Conservation (phyloP, 768 basidiomycete species). For the Tylopilus subfusipes region DNA sequence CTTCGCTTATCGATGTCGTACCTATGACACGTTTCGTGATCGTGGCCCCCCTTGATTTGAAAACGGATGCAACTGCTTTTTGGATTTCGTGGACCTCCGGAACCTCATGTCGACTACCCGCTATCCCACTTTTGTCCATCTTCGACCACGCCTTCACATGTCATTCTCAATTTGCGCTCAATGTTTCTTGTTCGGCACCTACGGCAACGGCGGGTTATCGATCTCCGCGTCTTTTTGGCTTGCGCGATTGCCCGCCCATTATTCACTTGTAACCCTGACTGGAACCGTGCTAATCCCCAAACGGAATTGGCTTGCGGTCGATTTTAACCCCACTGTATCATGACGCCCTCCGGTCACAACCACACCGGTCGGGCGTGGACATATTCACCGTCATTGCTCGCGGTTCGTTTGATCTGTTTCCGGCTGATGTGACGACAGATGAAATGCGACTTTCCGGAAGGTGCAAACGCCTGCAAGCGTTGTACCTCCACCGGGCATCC, state of each 20-base stretch:
- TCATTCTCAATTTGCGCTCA: background rate
- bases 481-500: constrained; percentile 70
- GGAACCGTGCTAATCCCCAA: constrained; percentile 7
- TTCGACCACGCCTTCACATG: constrained; percentile 1
- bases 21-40: constrained; percentile 9
- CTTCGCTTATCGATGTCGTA: constrained; percentile 22
- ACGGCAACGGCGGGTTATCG: constrained; percentile 5
- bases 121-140: constrained; percentile 5
- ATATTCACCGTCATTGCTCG: constrained; percentile 1
- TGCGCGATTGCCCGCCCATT: background rate
- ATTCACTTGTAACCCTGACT: constrained; percentile 4
- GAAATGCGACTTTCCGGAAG: constrained; percentile 79
- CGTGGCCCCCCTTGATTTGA: constrained; percentile 9
- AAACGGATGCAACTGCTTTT: constrained; percentile 22
- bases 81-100: constrained; percentile 25
- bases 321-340: constrained; percentile 2
- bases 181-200: constrained; percentile 16
- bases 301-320: constrained; percentile 10
- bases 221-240: background rate
- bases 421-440: constrained; percentile 48
- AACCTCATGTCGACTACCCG: constrained; percentile 21
- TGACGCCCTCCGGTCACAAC: constrained; percentile 6
- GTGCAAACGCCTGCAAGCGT: constrained; percentile 73
- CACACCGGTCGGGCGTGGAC: background rate
- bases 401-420: constrained; percentile 13